phyloP scores from a whole-genome alignment of 163 green algal genomes.

The Trebouxiophyceae sp. region DNA sequence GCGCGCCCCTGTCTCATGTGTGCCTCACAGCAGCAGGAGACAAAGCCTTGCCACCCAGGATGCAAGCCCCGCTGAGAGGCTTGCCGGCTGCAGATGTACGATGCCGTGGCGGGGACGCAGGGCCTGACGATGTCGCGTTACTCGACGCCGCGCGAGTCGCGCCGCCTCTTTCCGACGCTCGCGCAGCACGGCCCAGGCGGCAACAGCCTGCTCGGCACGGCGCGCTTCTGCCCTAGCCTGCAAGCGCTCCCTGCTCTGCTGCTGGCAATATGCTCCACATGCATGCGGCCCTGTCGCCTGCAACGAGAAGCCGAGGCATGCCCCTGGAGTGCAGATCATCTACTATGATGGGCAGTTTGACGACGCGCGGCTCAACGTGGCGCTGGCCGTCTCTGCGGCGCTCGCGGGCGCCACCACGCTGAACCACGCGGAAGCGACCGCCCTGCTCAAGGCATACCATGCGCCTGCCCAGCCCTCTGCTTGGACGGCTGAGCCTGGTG shows the following conservation, averaged over 20 bases:
- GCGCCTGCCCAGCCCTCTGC: not conserved
- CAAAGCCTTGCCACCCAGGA: not conserved
- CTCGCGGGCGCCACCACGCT: conserved; percentile 70
- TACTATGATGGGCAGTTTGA: conserved; percentile 99
- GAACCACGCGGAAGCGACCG: conserved; percentile 76
- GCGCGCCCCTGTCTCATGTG: conserved; percentile 19
- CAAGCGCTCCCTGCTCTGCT: no score
- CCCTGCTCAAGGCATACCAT: conserved; percentile 70
- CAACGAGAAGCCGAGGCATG: no score
- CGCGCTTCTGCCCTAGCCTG: conserved; percentile 17
- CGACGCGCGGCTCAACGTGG: conserved; percentile 81
- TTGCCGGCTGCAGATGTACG: conserved; percentile 56
- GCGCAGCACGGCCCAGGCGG: conserved; percentile 37
- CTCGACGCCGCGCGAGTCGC: conserved; percentile 54
- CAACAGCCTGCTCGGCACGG: conserved; percentile 75
- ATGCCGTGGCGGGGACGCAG: conserved; percentile 75
- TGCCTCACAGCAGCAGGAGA: no score
- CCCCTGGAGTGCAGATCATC: conserved; percentile 74
- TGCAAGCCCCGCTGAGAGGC: no score
- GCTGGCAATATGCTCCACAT: no score
- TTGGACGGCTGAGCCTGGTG: no score
- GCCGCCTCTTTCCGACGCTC: conserved; percentile 80
- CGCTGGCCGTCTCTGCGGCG: conserved; percentile 82
- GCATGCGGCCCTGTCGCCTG: no score
- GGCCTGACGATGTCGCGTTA: conserved; percentile 76